Evolutionary conservation across 2,329 filamentous ascomycete genomes (phyloP).

Genomic region (Fusarium penzigii): DNA sequence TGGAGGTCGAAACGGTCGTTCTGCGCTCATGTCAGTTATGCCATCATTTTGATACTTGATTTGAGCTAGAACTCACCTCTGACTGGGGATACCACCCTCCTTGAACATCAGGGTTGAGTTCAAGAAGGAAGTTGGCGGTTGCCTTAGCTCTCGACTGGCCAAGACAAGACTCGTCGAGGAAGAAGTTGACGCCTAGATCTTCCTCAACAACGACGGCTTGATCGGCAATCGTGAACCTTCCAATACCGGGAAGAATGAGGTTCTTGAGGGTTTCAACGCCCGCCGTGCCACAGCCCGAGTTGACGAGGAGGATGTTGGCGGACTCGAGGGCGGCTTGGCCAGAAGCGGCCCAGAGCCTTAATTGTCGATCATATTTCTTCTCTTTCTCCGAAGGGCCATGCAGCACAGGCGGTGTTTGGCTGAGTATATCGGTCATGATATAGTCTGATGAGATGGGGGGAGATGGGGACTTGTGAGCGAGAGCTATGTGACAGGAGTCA

Average conservation of each 20-base stretch:
- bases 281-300: constrained; percentile 82
- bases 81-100: constrained; percentile 66
- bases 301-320: constrained; percentile 87
- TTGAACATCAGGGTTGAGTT: constrained; percentile 90
- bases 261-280: constrained; percentile 95
- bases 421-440: constrained; percentile 33
- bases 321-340: constrained; percentile 90
- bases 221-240: constrained; percentile 88
- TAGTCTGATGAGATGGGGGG: not conserved
- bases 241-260: constrained; percentile 90
- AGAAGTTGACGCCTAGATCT: constrained; percentile 96
- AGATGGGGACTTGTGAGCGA: not conserved
- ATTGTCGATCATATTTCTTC: constrained; percentile 89
- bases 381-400: constrained; percentile 61
- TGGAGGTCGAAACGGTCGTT: constrained; percentile 38
- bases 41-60: not conserved
- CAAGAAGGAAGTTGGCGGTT: constrained; percentile 73
- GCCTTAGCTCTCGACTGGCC: constrained; percentile 78
- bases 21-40: constrained; percentile 11
- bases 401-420: constrained; percentile 37
- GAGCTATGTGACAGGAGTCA: no score
- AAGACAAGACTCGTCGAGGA: constrained; percentile 76
- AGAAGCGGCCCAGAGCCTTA: constrained; percentile 90
- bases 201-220: constrained; percentile 72
- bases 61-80: constrained; percentile 26